Percentiles rank a stretch among this genome's conserved stretches.
Evolutionary conservation across 1,284 basidiomycete species (phyloP).

Genomic region (Rugosomyces carneus): DNA sequence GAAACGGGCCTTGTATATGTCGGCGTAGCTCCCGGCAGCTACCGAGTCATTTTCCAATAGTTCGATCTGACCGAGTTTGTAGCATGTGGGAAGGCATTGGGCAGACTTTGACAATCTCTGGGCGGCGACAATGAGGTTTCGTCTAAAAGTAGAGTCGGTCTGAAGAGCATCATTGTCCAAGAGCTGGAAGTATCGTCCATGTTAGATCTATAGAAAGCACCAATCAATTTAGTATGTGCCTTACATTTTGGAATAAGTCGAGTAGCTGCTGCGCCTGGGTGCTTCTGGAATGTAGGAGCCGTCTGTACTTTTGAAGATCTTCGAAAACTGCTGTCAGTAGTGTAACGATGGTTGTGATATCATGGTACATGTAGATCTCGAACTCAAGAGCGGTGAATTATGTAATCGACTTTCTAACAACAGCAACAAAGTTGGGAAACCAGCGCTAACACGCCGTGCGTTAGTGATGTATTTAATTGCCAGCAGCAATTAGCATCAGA

Average conservation of each 20-base stretch:
- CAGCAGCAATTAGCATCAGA: conserved; percentile 24
- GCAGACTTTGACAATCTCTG: background rate
- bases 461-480: too few species aligned
- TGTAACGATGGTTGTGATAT: background rate
- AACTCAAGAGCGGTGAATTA: too few species aligned
- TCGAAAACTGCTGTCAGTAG: background rate
- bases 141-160: background rate
- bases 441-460: too few species aligned
- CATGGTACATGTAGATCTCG: background rate
- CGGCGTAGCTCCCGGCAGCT: background rate
- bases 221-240: too few species aligned
- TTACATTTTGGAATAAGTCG: background rate
- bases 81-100: background rate
- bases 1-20: background rate
- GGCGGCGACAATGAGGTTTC: background rate
- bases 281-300: background rate
- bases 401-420: too few species aligned
- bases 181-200: background rate
- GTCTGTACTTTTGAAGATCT: background rate
- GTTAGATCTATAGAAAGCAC: background rate
- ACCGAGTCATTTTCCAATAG: background rate
- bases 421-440: too few species aligned
- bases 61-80: background rate
- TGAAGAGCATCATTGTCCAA: background rate
- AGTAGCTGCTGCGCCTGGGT: background rate